These are phyloP conservation scores for Lactuca sativa DNA, from an alignment of 129 eudicot genomes.

Conservation along the genomic window DNA sequence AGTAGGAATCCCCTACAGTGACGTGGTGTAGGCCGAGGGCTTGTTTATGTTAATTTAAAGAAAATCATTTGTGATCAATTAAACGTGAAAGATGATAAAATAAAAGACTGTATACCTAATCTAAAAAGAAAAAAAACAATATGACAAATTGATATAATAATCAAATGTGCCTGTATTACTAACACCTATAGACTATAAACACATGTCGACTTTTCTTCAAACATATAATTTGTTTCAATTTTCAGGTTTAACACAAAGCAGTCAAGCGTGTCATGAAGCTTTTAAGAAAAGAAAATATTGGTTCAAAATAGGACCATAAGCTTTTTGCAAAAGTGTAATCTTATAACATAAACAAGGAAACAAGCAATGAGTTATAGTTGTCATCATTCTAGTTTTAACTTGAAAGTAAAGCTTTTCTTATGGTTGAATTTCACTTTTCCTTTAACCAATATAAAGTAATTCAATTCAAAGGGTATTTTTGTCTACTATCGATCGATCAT, in stretches of 20 bases:
- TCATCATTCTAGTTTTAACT: conserved; percentile 21
- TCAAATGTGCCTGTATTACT: not conserved
- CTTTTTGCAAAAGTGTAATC: conserved; percentile 1
- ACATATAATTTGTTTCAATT: conserved; percentile 2
- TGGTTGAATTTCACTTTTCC: conserved; percentile 11
- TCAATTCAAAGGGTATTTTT: not conserved
- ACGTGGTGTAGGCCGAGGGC: no score
- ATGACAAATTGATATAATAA: no score
- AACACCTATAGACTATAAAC: not conserved
- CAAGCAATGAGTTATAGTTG: conserved; percentile 12
- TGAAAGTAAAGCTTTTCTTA: conserved; percentile 24
- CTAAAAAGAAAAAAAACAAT: not conserved
- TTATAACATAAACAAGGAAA: conserved; percentile 10
- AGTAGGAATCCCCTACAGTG: no score
- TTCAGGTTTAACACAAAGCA: conserved; percentile 18
- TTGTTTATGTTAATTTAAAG: no score
- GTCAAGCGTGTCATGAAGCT: not conserved
- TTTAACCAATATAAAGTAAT: conserved; percentile 4
- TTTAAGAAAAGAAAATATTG: conserved; percentile 10
- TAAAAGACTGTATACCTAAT: not conserved
- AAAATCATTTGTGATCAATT: not conserved
- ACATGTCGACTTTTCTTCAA: not conserved
- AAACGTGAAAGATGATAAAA: not conserved
- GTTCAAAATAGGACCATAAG: conserved; percentile 18
- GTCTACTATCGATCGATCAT: not conserved